Base-by-base conservation (phyloP, 2,329 filamentous ascomycete genomes). In the Claviceps spartinae region DNA sequence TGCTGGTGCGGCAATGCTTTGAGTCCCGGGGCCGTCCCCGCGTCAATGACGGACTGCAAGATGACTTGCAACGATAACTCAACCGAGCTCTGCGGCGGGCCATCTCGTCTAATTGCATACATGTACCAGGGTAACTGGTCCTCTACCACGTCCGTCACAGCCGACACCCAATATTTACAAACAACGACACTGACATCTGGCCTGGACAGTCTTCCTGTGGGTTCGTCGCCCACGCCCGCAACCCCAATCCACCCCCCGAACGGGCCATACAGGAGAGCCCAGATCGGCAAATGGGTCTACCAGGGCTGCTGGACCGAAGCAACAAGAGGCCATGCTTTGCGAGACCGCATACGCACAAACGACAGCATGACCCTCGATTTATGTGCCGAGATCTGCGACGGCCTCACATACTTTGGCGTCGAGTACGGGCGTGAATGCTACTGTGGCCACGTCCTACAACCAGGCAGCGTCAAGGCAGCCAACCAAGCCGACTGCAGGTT, bases 391-490 rank as follows among this genome's bases (percentile, higher is more conserved):
- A 60, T 60, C 2, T 70, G 68, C 46, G 58, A 57, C 26, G 58
- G 62, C 20, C 68, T 63, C 50, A 61, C 61, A 6, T 69, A 62
- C 26, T 67, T 64, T 2, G 68, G 68, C 9, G 61, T 69, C 4
- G 65, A 70, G 48, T 69, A 69, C 36, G 66, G 65, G 2, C 60
- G 59, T 1, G 67, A 70, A 37, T 70, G 68, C 20, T 70, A 65
- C 59, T 70, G 67, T 40, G 66, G 65, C 8, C 60, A 67, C 48
- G 49, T 46, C 0, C 54, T 70, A 8, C 60, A 62, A 20, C 56
- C 58, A 4, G 67, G 65, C 1, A 61, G 57, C 53, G 37, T 53
- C 9, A 54, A 53, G 13, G 49, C 58, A 1, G 61, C 58, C 48
- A 65, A 69, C 43, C 58, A 65, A 6, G 61, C 60, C 0, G 57